phyloP scores from a whole-genome alignment of 2,329 filamentous ascomycete species.

The Trichoderma sp. region DNA sequence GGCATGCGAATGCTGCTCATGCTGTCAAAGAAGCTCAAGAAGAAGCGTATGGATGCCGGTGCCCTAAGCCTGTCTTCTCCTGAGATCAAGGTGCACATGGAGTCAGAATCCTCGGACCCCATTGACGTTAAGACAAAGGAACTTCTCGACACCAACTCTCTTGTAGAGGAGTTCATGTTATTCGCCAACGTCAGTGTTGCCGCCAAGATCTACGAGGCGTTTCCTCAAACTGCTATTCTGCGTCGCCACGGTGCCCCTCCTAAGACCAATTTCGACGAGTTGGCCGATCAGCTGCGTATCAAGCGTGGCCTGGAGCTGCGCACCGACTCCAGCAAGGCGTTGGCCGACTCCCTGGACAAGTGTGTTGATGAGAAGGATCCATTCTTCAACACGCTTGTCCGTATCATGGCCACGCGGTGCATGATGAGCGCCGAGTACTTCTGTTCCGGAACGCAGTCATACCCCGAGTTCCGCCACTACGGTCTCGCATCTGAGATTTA shows the following conservation, averaged over 20 bases:
- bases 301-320: slow-evolving; percentile 79
- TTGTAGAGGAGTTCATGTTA: slow-evolving; percentile 99
- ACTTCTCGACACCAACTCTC: slow-evolving; percentile 89
- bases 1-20: slow-evolving; percentile 84
- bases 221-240: slow-evolving; percentile 92
- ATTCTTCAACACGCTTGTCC: slow-evolving; percentile 97
- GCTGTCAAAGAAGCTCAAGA: slow-evolving; percentile 88
- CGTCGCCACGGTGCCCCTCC: slow-evolving; percentile 90
- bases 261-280: slow-evolving; percentile 94
- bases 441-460: slow-evolving; percentile 86
- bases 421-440: slow-evolving; percentile 99
- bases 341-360: slow-evolving; percentile 85
- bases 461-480: slow-evolving; percentile 95
- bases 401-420: slow-evolving; percentile 95
- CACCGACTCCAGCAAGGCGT: slow-evolving; percentile 84
- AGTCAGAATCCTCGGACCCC: slow-evolving; percentile 93
- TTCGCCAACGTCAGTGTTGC: slow-evolving; percentile 96
- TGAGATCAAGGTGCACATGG: slow-evolving; percentile 92
- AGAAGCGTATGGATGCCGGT: slow-evolving; percentile 94
- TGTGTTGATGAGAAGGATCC: slow-evolving; percentile 79
- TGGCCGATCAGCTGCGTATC: slow-evolving; percentile 84
- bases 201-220: slow-evolving; percentile 82
- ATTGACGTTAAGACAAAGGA: slow-evolving; percentile 96
- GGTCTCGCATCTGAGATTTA: slow-evolving; percentile 96
- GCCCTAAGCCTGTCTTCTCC: slow-evolving; percentile 95